These are phyloP conservation scores for Fonsecaea multimorphosa DNA, from an alignment of 2,329 filamentous ascomycete species.

Conservation along the genomic window DNA sequence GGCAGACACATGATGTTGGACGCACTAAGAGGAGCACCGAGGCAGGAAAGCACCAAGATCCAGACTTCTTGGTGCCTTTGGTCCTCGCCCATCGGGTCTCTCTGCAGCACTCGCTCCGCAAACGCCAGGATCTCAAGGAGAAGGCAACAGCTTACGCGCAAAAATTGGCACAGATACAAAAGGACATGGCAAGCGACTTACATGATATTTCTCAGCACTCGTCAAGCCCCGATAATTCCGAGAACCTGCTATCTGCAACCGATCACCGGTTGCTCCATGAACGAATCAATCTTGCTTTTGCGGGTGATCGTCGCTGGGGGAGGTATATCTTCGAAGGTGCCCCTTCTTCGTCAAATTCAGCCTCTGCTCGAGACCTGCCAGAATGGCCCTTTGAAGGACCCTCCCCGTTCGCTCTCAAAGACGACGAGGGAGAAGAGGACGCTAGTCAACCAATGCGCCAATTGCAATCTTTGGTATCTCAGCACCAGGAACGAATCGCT, in stretches of 20 bases:
- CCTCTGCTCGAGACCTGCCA: background rate
- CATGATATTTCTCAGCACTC: background rate
- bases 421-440: background rate
- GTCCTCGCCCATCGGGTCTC: constrained; percentile 75
- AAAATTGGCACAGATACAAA: background rate
- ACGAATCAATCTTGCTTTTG: constrained; percentile 25
- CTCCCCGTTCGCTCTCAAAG: background rate
- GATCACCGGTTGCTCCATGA: constrained; percentile 18
- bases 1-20: background rate
- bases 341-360: background rate
- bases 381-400: constrained; percentile 10
- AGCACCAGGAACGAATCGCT: constrained; percentile 6
- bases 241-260: background rate
- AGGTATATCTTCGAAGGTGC: constrained; percentile 24
- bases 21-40: background rate
- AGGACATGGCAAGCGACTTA: constrained; percentile 5
- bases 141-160: constrained; percentile 12
- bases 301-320: constrained; percentile 25
- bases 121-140: constrained; percentile 12
- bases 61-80: constrained; percentile 63
- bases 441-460: constrained; percentile 17
- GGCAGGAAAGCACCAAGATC: constrained; percentile 38
- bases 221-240: background rate
- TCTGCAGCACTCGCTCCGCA: constrained; percentile 51
- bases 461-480: constrained; percentile 10